Percentiles rank a stretch among this genome's conserved stretches.
Conservation (phyloP, 306 rosid genomes). For the Glycyrrhiza uralensis region DNA sequence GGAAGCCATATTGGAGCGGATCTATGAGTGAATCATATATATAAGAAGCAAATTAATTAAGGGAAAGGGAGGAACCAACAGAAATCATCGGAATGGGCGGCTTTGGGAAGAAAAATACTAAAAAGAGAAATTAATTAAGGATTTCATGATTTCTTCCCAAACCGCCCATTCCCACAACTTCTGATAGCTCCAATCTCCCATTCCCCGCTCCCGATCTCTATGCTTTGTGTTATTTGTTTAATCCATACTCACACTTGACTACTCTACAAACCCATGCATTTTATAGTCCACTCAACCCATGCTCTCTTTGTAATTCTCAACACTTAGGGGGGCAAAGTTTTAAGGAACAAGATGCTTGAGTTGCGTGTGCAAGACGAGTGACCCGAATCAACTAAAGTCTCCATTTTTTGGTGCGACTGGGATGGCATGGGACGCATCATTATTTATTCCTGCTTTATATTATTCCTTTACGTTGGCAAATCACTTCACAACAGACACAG, state of each 20-base stretch:
- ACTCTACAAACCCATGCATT: no score
- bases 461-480: no score
- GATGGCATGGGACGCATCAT: no score
- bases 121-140: neutral
- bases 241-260: neutral
- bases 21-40: no score
- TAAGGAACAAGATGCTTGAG: neutral
- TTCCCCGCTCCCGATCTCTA: slow-evolving; percentile 27
- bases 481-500: no score
- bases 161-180: slow-evolving; percentile 47
- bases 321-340: neutral
- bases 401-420: no score
- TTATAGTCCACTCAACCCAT: neutral
- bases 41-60: neutral
- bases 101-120: slow-evolving; percentile 51
- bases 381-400: no score
- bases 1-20: no score
- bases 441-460: no score
- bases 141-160: slow-evolving; percentile 48
- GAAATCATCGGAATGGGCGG: slow-evolving; percentile 55
- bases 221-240: no score
- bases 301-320: neutral
- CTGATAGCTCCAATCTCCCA: slow-evolving; percentile 40
- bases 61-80: slow-evolving; percentile 44
- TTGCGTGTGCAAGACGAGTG: neutral